These are phyloP conservation scores for Eragrostis nindensis DNA, from an alignment of 176 grass and related monocot species.

Conservation along the genomic window DNA sequence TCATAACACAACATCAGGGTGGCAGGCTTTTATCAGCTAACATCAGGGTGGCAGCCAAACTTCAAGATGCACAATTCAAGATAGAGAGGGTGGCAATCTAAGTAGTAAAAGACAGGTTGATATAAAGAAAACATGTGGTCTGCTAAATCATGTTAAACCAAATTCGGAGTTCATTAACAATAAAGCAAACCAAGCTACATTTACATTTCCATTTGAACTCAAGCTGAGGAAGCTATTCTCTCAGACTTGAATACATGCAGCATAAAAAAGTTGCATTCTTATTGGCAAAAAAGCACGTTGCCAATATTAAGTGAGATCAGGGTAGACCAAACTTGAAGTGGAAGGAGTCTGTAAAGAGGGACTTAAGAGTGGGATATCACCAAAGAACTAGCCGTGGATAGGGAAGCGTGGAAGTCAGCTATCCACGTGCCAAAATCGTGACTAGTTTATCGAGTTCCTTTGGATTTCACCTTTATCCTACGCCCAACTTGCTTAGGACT, in stretches of 20 bases:
- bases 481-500: no score
- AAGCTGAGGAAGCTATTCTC: neutral
- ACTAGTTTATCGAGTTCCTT: no score
- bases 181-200: neutral
- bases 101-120: neutral
- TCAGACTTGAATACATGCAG: neutral
- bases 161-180: neutral
- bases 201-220: constrained; percentile 10
- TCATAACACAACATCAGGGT: no score
- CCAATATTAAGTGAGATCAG: no score
- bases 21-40: neutral
- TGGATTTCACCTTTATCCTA: no score
- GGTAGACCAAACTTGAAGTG: no score
- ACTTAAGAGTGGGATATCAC: no score
- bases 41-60: neutral
- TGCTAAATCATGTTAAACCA: neutral
- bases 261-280: neutral
- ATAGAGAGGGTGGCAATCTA: neutral
- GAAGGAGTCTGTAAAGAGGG: no score
- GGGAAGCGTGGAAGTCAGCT: no score
- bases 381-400: no score
- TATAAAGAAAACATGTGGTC: neutral
- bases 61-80: neutral
- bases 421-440: no score
- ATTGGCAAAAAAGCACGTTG: neutral